phyloP scores from a whole-genome alignment of 768 basidiomycete species.

The Agaricus bisporus region DNA sequence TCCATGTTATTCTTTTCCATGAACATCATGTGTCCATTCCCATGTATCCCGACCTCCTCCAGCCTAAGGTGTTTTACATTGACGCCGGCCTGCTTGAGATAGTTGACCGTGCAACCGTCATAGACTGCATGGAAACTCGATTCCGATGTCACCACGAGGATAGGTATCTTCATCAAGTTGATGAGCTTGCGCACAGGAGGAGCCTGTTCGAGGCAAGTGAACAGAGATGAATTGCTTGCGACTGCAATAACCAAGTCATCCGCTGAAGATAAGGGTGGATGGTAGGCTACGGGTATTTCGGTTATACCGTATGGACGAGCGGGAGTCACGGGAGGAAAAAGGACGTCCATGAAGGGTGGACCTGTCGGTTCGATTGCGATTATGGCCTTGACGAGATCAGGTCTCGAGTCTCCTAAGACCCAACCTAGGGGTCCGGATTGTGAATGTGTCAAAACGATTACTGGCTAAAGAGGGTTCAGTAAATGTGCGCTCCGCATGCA shows the following conservation, averaged over 20 bases:
- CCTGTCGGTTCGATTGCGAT: constrained; percentile 45
- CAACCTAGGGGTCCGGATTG: constrained; percentile 45
- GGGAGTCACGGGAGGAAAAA: constrained; percentile 29
- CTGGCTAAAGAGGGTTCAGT: constrained; percentile 25
- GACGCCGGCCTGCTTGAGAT: constrained; percentile 38
- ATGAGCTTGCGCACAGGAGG: constrained; percentile 33
- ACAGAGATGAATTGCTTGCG: constrained; percentile 23
- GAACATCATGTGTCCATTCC: constrained; percentile 54
- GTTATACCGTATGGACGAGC: constrained; percentile 44
- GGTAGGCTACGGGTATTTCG: constrained; percentile 37
- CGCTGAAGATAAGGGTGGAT: constrained; percentile 34
- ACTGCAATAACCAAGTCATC: constrained; percentile 26
- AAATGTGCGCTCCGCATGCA: neutral
- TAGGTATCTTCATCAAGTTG: constrained; percentile 37
- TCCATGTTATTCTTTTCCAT: constrained; percentile 44
- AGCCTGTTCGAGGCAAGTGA: constrained; percentile 37
- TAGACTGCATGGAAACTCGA: constrained; percentile 45
- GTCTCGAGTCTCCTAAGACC: constrained; percentile 41
- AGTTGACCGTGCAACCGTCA: constrained; percentile 38
- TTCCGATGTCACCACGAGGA: constrained; percentile 43
- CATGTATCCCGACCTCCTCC: constrained; percentile 37
- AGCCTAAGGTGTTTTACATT: constrained; percentile 34
- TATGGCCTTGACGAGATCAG: constrained; percentile 37
- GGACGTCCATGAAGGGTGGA: constrained; percentile 39
- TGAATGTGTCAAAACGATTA: constrained; percentile 43